Base-by-base conservation (phyloP, 345 rosid species). In the Psidium guajava region DNA sequence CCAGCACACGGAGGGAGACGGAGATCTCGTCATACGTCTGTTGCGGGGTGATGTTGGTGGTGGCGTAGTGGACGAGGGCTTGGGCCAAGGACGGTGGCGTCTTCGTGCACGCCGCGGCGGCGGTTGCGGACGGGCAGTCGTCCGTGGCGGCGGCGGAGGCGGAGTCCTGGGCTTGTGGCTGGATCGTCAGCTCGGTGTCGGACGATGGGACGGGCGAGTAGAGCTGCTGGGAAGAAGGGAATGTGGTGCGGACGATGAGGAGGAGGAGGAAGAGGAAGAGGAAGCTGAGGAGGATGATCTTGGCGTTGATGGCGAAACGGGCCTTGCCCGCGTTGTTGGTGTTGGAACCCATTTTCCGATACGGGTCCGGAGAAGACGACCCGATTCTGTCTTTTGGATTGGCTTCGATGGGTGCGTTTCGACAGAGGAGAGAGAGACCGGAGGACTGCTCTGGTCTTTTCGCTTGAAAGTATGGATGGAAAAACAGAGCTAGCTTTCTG, bases 11-110 rank as follows among this genome's bases (percentile, higher is more conserved):
- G 14, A 93, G 86, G 13, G 97, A 84, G 47, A 97, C 94, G 6
- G 98, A 94, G 89, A 97, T 93, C 85, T 97, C 98, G 8, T 92
- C 88, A 36, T 90, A 85, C 52, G 99, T 94, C 89, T 97, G 99
- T 36, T 97, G 99, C 7, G 99, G 99, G 50, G 97, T 97, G 91
- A 94, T 84, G 87, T 93, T 95, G 27, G 95, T 89, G 44, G 98
- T 90, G 12, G 90, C 92, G 83, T 97, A 97, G 88, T 97, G 98
- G 88, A 95, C 86, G 0, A 97, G 89, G 54, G 96, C 94, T 8
- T 92, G 91, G 50, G 98, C 94, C 4, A 97, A 86, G 4, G 94
- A 87, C 44, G 94, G 94, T 15, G 96, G 95, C 82, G 91, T 90
- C 88, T 95, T 97, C 64, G 84, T 82, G 90, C 98, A 95, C 1